These are phyloP conservation scores for Bruguiera parviflora DNA, from an alignment of 345 rosid species.

Conservation along the genomic window DNA sequence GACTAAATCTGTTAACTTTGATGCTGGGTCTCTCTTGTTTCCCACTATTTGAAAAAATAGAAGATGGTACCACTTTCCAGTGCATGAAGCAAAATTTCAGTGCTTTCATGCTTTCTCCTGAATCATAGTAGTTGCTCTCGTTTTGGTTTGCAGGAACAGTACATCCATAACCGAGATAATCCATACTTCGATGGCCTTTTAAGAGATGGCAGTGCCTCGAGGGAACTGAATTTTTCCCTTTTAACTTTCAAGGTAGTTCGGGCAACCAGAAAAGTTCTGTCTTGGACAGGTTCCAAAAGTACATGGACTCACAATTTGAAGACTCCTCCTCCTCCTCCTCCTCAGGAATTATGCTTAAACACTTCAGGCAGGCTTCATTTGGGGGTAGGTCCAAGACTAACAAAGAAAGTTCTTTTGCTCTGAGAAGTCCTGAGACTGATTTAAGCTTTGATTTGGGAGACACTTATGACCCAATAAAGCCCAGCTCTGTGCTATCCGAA, in stretches of 20 bases:
- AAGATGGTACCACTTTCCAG: too few species aligned
- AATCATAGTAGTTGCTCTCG: too few species aligned
- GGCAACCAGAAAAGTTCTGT: constrained; percentile 9
- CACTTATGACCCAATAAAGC: constrained; percentile 13
- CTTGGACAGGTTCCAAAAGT: constrained; percentile 20
- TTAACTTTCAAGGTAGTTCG: constrained; percentile 11
- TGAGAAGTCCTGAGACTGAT: constrained; percentile 20
- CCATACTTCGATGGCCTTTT: constrained; percentile 17
- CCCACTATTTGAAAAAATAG: too few species aligned
- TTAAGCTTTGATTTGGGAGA: constrained; percentile 16
- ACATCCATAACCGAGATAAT: too few species aligned
- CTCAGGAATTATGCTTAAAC: constrained; percentile 20
- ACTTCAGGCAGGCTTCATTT: constrained; percentile 18
- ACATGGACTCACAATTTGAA: constrained; percentile 17
- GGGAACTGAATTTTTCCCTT: constrained; percentile 7
- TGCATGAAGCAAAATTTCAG: too few species aligned
- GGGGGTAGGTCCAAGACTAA: constrained; percentile 21
- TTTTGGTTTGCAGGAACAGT: too few species aligned
- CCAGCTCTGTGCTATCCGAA: constrained; percentile 20
- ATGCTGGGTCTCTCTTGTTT: too few species aligned
- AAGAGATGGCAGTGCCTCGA: constrained; percentile 19
- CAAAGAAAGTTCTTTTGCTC: constrained; percentile 21
- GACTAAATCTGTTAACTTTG: too few species aligned
- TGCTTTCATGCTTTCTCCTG: too few species aligned
- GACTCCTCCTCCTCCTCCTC: constrained; percentile 13